Evolutionary conservation across 257 asterid genomes (phyloP).

Genomic region (Leonotis leonurus): DNA sequence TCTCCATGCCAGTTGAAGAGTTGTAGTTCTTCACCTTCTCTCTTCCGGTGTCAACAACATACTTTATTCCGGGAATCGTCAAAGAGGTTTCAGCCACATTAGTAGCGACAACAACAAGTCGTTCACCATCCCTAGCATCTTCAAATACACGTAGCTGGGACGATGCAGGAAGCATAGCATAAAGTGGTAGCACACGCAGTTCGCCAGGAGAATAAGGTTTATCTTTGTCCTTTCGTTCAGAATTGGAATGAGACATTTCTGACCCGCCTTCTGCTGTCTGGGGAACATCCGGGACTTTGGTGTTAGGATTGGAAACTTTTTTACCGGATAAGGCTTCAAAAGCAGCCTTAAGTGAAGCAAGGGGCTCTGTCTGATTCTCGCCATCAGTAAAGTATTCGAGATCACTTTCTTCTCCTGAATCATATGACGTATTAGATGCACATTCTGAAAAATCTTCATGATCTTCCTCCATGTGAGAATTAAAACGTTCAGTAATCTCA

Average conservation of each 20-base stretch:
- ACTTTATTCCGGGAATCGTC: constrained; percentile 92
- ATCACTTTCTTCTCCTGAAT: constrained; percentile 76
- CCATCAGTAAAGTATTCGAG: constrained; percentile 42
- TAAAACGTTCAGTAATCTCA: constrained; percentile 65
- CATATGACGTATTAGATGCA: constrained; percentile 52
- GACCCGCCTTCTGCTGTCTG: constrained; percentile 25
- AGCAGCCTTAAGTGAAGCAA: constrained; percentile 66
- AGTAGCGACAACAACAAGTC: constrained; percentile 86
- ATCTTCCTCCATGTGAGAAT: constrained; percentile 57
- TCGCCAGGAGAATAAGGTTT: constrained; percentile 36
- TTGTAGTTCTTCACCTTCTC: constrained; percentile 78
- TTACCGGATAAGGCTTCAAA: constrained; percentile 60
- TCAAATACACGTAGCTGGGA: constrained; percentile 90
- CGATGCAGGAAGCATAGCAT: constrained; percentile 97
- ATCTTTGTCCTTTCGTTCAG: constrained; percentile 19
- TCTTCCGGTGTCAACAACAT: constrained; percentile 93
- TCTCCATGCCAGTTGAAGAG: constrained; percentile 76
- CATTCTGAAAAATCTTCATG: constrained; percentile 39
- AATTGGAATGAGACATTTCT: constrained; percentile 17
- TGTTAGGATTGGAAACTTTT: constrained; percentile 18
- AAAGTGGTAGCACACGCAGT: constrained; percentile 69
- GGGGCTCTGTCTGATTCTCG: constrained; percentile 28
- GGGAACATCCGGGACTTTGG: constrained; percentile 22
- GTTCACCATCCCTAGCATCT: constrained; percentile 63
- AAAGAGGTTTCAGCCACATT: constrained; percentile 97